Evolutionary conservation across 768 basidiomycete genomes (phyloP).

Genomic region (Russula vinacea): DNA sequence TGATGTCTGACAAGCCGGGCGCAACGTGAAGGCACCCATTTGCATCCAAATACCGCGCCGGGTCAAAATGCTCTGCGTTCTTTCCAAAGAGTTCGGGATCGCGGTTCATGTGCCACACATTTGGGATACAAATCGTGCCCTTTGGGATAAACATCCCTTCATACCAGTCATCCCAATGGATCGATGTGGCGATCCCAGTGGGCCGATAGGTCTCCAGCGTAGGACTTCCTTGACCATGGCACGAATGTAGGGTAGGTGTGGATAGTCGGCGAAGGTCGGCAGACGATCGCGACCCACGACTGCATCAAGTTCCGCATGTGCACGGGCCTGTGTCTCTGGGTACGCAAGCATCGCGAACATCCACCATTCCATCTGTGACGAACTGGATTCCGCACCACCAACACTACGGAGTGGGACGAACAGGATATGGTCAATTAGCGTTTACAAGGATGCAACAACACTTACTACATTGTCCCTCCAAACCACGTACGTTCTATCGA

Average conservation of each 20-base stretch:
- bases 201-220: neutral
- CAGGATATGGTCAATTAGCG: neutral
- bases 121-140: neutral
- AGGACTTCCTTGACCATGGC: neutral
- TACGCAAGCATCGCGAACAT: constrained; percentile 2
- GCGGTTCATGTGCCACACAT: constrained; percentile 8
- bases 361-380: neutral
- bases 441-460: neutral
- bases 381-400: neutral
- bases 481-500: neutral
- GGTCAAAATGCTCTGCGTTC: neutral
- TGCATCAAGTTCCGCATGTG: neutral
- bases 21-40: neutral
- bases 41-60: neutral
- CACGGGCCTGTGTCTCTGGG: constrained; percentile 1
- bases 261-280: neutral
- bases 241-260: constrained; percentile 1
- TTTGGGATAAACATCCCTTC: constrained; percentile 6
- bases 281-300: neutral
- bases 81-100: neutral
- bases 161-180: neutral
- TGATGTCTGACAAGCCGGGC: neutral
- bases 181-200: neutral
- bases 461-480: neutral
- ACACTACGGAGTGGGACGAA: neutral